Evolutionary conservation across 116 monocot species (phyloP), one percentile per base, ranked within the genome.

Genomic region (Cymodocea nodosa): DNA sequence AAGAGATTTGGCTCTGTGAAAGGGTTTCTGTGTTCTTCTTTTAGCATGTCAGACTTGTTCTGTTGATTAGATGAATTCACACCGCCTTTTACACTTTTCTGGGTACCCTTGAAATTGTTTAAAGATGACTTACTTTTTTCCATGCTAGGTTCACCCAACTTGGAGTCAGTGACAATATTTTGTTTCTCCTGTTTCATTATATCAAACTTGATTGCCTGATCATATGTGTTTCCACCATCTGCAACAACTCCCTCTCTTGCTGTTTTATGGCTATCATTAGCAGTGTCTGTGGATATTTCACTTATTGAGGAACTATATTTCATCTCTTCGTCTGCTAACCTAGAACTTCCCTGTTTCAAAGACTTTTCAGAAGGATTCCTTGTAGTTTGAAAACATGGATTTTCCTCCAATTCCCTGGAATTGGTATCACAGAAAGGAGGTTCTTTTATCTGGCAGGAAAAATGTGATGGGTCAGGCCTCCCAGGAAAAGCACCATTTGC

Each of bases 1-100:
- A 53, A 53, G 15, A 52, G 48, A 20, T 84, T 81, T 73, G 81
- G 68, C 8, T 79, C 85, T 9, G 63, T 59, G 20, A 68, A 48
- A 16, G 51, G 36, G 13, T 67, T 71, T 68, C 50, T 73, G 70
- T 67, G 49, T 62, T 75, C 48, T 16, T 75, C 65, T 13, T 68
- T 68, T 19, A 55, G n/a, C 4, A 9, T 56, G 11, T 35, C 51
- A 35, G 61, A 39, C 50, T 68, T 70, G 2, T 61, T 25, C 12
- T 25, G 63, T 16, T 69, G 67, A 55, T 61, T 35, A 71, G 56
- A 64, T 60, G 57, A 65, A 23, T 67, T 70, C 58, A 8, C 72
- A 25, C 20, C 22, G 39, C 37, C 61, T 61, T 23, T 23, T 64
- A 13, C 64, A 22, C 1, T 64, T 20, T 56, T 37, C 12, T 23